A percentile compares a stretch with the other conserved stretches of the same genome.
Evolutionary conservation across 768 basidiomycete genomes (phyloP).

Genomic region (Boletellus ananas): DNA sequence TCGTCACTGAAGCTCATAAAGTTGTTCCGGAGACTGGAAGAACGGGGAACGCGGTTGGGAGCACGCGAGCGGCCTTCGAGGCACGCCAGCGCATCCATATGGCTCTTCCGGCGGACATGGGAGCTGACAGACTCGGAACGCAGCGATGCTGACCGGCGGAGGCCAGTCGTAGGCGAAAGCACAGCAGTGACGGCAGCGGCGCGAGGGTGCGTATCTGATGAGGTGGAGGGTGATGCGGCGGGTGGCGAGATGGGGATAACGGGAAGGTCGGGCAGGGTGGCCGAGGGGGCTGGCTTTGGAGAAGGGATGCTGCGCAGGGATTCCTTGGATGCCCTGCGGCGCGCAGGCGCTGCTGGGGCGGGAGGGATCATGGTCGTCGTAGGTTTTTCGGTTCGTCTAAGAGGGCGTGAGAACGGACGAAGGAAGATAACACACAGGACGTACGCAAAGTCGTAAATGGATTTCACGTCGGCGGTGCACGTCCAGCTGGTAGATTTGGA

Average conservation of each 20-base stretch:
- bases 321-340: constrained; percentile 37
- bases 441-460: constrained; percentile 12
- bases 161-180: too few species aligned
- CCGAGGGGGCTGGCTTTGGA: constrained; percentile 56
- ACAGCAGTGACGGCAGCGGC: constrained; percentile 19
- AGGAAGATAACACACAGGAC: not conserved
- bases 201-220: constrained; percentile 8
- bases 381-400: constrained; percentile 27
- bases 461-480: constrained; percentile 11
- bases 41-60: constrained; percentile 18
- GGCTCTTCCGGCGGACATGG: constrained; percentile 43
- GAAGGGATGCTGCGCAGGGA: constrained; percentile 51
- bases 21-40: constrained; percentile 34
- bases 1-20: constrained; percentile 72
- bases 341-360: constrained; percentile 3
- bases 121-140: constrained; percentile 43
- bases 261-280: constrained; percentile 47
- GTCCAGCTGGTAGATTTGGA: constrained; percentile 32
- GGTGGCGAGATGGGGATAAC: not conserved
- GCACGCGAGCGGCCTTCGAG: constrained; percentile 51
- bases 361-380: constrained; percentile 13
- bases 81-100: constrained; percentile 58
- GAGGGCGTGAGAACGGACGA: not conserved
- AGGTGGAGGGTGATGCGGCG: not conserved
- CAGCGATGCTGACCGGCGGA: constrained; percentile 14